Base-by-base conservation (phyloP, 164 flowering plant genomes). In the Amborella trichopoda region DNA sequence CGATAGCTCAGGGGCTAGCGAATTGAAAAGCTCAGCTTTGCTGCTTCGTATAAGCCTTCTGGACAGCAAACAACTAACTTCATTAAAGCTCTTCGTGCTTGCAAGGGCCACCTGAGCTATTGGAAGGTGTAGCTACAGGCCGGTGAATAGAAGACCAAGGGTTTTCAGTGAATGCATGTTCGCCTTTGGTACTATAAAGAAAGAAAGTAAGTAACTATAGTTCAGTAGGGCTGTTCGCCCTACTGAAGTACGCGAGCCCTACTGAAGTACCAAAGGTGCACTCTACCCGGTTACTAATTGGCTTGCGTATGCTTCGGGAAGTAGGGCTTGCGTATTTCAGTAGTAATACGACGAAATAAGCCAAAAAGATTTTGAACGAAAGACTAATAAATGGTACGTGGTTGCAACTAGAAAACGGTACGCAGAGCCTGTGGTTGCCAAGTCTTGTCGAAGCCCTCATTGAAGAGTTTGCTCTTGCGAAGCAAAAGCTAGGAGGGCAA, bases 181-280 rank as follows among this genome's bases (percentile, higher is more conserved):
- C 41, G 41, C 41, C 41, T 37, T 37, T 37, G 41, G 5, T 37
- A 37, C 41, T 37, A n/a, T n/a, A n/a, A n/a, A n/a, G n/a, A n/a
- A n/a, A n/a, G n/a, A n/a, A n/a, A n/a, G n/a, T n/a, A n/a, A 37
- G 4, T 37, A 37, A 37, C 41, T 37, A 20, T 37, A 37, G 18
- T 37, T 37, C 13, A 37, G 41, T 37, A 5, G 41, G 41, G 41
- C 41, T 28, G 8, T 38, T 44, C 24, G 46, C 56, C 21, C 28
- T 50, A 43, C 37, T 44, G 22, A 49, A 43, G 37, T 32, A 33
- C 36, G 46, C 55, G 33, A 44, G 34, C 37, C 52, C 55, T 58
- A 44, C 40, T 43, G 37, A 20, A 22, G 25, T 43, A 21, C 26
- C 26, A 43, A 43, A 43, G 28, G 27, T 43, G 44, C 21, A 22